Evolutionary conservation across 192 early-diverging fungal species (phyloP).

Genomic region (Dissophora ornata): DNA sequence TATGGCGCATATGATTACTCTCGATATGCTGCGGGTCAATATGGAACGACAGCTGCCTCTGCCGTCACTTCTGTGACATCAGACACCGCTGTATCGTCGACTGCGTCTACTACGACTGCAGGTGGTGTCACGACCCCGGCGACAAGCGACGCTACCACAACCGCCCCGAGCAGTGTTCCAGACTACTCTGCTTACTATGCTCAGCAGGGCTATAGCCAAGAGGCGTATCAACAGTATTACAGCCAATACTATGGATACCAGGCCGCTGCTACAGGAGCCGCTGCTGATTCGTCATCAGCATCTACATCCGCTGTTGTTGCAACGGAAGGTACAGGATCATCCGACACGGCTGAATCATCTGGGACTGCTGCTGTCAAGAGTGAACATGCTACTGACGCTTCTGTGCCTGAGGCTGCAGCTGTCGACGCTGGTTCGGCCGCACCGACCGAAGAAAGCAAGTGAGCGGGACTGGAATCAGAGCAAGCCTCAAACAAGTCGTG

Average conservation of each 20-base stretch:
- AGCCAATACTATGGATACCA: slow-evolving; percentile 58
- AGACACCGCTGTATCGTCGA: slow-evolving; percentile 1
- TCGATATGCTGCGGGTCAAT: slow-evolving; percentile 30
- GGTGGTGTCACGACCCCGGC: slow-evolving; percentile 4
- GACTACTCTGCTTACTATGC: slow-evolving; percentile 61
- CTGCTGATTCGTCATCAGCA: neutral
- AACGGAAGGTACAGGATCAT: slow-evolving; percentile 7
- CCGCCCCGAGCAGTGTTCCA: slow-evolving; percentile 15
- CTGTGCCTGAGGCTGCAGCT: neutral
- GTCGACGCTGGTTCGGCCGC: neutral
- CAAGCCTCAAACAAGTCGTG: too few species aligned
- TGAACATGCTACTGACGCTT: neutral
- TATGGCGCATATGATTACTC: slow-evolving; percentile 42
- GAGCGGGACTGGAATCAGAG: neutral
- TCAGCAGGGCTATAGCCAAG: slow-evolving; percentile 51
- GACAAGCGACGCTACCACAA: slow-evolving; percentile 6
- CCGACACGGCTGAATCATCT: neutral
- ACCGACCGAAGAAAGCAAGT: slow-evolving; percentile 11
- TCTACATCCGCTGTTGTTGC: slow-evolving; percentile 3
- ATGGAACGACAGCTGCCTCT: slow-evolving; percentile 33
- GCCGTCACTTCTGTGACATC: slow-evolving; percentile 10
- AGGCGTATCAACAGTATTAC: slow-evolving; percentile 59
- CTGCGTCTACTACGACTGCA: slow-evolving; percentile 1
- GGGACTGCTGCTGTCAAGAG: neutral
- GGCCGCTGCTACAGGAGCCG: neutral